A percentile compares a stretch with the other conserved stretches of the same genome.
Evolutionary conservation across 305 asterid genomes (phyloP).

Genomic region (Fraxinus sp.): DNA sequence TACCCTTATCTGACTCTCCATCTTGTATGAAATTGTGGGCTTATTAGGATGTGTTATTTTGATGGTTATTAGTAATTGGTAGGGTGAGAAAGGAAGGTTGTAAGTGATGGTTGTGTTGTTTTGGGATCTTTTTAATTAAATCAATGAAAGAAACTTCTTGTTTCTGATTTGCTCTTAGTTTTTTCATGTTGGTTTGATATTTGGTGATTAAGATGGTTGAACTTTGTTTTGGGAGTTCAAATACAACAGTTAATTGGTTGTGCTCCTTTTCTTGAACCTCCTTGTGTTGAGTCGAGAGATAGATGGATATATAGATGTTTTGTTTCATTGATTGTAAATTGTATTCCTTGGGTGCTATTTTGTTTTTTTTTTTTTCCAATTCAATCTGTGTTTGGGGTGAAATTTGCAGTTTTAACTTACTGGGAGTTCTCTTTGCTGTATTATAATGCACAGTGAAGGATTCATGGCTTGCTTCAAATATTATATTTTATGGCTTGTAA

Average conservation of each 20-base stretch:
- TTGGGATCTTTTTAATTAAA: slow-evolving; percentile 5
- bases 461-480: neutral
- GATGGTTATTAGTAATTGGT: neutral
- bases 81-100: slow-evolving; percentile 8
- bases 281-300: neutral
- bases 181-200: neutral
- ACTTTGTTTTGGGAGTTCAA: neutral
- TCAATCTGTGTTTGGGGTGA: neutral
- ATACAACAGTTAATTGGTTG: neutral
- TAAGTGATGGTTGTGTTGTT: slow-evolving; percentile 19
- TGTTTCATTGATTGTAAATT: neutral
- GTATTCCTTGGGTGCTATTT: neutral
- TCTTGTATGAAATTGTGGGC: slow-evolving; percentile 21
- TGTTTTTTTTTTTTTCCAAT: too few species aligned
- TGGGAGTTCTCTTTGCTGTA: neutral
- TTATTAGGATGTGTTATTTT: neutral
- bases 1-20: neutral
- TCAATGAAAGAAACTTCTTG: neutral
- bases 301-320: neutral
- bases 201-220: neutral
- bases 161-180: neutral
- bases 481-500: too few species aligned
- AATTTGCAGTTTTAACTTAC: neutral
- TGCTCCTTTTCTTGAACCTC: neutral
- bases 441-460: neutral